Conservation (phyloP, 148 eudicot species). For the Vaccinium macrocarpon region DNA sequence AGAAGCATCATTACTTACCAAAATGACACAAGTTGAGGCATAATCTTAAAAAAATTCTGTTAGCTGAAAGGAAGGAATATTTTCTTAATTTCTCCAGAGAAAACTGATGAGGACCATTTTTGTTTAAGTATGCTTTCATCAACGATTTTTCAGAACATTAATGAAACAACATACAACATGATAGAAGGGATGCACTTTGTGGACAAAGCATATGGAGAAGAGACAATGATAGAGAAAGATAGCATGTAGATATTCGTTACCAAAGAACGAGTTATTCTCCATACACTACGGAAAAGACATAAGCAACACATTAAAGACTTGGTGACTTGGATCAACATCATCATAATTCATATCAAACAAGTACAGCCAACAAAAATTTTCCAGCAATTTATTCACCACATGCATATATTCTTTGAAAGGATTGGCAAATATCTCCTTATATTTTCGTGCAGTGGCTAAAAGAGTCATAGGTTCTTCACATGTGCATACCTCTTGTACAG, state of each 20-base stretch:
- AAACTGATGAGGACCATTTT: neutral
- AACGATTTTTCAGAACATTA: neutral
- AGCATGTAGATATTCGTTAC: neutral
- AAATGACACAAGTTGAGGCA: neutral
- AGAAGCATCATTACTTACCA: slow-evolving; percentile 2
- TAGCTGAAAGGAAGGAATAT: slow-evolving; percentile 2
- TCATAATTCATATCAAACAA: neutral
- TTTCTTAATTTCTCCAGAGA: neutral
- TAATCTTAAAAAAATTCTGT: neutral
- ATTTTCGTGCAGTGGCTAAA: neutral
- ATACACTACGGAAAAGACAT: neutral
- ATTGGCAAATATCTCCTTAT: neutral
- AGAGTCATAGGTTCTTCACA: neutral
- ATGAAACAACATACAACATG: neutral
- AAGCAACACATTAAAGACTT: neutral
- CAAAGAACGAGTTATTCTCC: neutral
- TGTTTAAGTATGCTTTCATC: neutral
- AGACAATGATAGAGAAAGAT: neutral
- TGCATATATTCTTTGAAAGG: neutral
- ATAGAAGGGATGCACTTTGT: neutral
- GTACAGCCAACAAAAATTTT: neutral
- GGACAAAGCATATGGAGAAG: neutral
- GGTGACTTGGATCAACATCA: neutral
- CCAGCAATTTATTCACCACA: neutral
- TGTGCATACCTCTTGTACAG: slow-evolving; percentile 67